Evolutionary conservation across 1,284 basidiomycete species (phyloP).

Genomic region (Naganishia cerealis): DNA sequence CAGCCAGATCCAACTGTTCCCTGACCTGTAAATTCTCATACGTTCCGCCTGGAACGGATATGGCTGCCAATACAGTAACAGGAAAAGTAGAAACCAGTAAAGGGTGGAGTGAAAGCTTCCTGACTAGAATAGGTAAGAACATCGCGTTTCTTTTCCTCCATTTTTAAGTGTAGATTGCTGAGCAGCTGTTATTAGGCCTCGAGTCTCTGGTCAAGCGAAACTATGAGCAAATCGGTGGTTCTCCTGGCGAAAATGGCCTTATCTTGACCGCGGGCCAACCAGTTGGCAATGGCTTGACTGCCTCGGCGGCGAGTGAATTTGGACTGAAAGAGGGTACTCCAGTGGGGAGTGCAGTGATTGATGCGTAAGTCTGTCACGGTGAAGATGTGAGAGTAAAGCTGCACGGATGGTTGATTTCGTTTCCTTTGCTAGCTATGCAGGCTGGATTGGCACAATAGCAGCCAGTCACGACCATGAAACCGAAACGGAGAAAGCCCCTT

Average conservation of each 20-base stretch:
- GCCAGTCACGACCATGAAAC: conserved; percentile 62
- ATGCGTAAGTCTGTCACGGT: conserved; percentile 66
- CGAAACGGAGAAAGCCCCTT: conserved; percentile 53
- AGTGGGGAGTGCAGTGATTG: conserved; percentile 91
- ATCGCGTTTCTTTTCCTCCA: background rate
- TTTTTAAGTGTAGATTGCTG: background rate
- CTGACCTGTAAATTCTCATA: conserved; percentile 96
- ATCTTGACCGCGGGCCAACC: conserved; percentile 89
- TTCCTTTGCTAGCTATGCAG: conserved; percentile 71
- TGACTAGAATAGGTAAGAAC: conserved; percentile 68
- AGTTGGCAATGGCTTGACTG: conserved; percentile 78
- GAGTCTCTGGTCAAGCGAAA: conserved; percentile 57
- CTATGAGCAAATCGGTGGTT: conserved; percentile 76
- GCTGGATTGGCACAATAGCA: conserved; percentile 97
- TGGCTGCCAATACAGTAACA: conserved; percentile 40
- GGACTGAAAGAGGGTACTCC: conserved; percentile 85
- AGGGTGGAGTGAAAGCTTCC: conserved; percentile 88
- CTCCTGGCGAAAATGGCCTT: conserved; percentile 61
- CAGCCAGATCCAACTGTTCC: conserved; percentile 85
- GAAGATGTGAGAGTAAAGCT: background rate
- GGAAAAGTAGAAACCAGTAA: conserved; percentile 49
- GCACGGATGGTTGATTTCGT: background rate
- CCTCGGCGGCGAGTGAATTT: conserved; percentile 76
- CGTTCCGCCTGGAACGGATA: conserved; percentile 67
- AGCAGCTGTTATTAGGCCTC: conserved; percentile 40